Evolutionary conservation across 2,329 filamentous ascomycete genomes (phyloP), one percentile per base, ranked within the genome.

Genomic region (Botrytis fragariae): DNA sequence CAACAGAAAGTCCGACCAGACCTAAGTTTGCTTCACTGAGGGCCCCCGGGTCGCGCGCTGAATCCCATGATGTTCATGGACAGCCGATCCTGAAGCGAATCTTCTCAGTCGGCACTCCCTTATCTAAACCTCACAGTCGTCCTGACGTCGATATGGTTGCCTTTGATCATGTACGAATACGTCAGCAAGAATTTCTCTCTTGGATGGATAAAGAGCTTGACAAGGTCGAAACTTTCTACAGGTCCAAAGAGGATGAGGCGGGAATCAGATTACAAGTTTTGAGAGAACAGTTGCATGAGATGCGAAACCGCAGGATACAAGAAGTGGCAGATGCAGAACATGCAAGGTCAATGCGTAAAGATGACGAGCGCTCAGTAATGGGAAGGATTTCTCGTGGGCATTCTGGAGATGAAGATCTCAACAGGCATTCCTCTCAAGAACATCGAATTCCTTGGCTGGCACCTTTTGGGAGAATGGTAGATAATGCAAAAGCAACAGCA

Each of bases 151-250:
- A 87, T 25, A 82, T 88, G 9, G 87, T 89, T 73, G 85, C 86
- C 2, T 86, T 87, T 68, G 87, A 90, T 60, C 87, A 93, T 57
- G 86, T 97, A 5, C 91, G 93, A 62, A 86, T 90, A 73, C 88
- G 90, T 29, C 91, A 97, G 81, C 88, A 87, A n/a, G 93, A 97
- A 22, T 98, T 99, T 80, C 95, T 95, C 81, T 83, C 86, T 0
- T 99, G 96, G 79, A 85, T 99, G 71, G 93, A 98, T 78, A 85
- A 84, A 16, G 92, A 99, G 83, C 85, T 99, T 22, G 87, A 91
- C n/a, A 99, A 98, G 83, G 93, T 99, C 18, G 95, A 99, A 80
- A 83, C 85, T 0, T 99, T 99, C 80, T 98, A 98, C 84, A 90
- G 89, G 77, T 84, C 89, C 77, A 98, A 98, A 80, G 96, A 99